Percentiles rank a stretch among this genome's conserved stretches.
phyloP scores from a whole-genome alignment of 805 yeast species.

The Clavispora santaluciae region DNA sequence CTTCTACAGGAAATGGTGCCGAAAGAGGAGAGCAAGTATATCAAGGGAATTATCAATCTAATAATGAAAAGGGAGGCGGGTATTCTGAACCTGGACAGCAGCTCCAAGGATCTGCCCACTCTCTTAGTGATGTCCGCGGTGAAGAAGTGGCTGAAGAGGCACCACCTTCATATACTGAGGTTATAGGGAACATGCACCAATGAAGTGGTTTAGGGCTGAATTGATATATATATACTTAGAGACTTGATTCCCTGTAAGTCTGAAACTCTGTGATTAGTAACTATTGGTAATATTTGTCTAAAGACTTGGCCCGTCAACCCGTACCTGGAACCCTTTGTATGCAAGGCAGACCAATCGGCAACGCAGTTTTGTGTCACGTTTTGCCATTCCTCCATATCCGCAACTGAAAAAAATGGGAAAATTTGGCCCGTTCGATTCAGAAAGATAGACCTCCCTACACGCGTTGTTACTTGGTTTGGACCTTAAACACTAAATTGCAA shows the following conservation, averaged over 20 bases:
- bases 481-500: background rate
- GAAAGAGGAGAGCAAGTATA: background rate
- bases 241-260: no score
- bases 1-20: background rate
- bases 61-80: no score
- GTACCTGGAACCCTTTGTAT: background rate
- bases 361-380: constrained; percentile 1
- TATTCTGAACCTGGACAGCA: background rate
- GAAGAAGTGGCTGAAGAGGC: background rate
- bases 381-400: constrained; percentile 1
- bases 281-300: no score
- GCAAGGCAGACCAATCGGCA: constrained; percentile 2
- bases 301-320: no score
- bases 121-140: background rate
- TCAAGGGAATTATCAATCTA: no score
- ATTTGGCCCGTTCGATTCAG: background rate
- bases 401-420: constrained; percentile 1
- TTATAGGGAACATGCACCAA: background rate
- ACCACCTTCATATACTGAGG: background rate
- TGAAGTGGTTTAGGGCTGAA: no score
- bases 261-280: no score
- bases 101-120: background rate
- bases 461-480: background rate
- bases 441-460: background rate
- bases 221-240: no score